Evolutionary conservation across 2,329 filamentous ascomycete genomes (phyloP).

Genomic region (Diplodia intermedia): DNA sequence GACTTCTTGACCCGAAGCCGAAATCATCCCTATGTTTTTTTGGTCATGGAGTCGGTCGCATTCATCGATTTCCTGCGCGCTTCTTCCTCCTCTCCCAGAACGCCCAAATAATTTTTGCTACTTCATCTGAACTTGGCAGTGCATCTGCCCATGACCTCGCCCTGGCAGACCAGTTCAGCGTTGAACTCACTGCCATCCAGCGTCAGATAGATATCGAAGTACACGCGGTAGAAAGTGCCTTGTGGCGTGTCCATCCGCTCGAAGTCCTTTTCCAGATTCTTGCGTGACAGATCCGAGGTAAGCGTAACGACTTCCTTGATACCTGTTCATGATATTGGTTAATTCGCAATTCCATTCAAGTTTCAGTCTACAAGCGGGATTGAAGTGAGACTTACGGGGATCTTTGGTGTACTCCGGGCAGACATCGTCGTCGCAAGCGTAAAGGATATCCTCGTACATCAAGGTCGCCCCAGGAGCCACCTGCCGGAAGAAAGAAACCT

Average conservation of each 20-base stretch:
- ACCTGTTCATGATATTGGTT: slow-evolving; percentile 61
- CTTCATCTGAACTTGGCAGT: slow-evolving; percentile 78
- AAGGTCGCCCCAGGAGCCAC: slow-evolving; percentile 95
- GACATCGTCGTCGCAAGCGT: slow-evolving; percentile 96
- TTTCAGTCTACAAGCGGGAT: neutral
- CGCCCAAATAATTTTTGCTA: slow-evolving; percentile 1
- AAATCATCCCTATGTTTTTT: slow-evolving; percentile 6
- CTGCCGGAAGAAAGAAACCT: slow-evolving; percentile 98
- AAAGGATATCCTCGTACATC: slow-evolving; percentile 99
- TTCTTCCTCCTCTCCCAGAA: slow-evolving; percentile 16
- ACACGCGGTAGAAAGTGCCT: slow-evolving; percentile 72
- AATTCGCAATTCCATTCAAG: neutral
- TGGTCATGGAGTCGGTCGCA: slow-evolving; percentile 1
- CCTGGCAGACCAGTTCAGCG: slow-evolving; percentile 97
- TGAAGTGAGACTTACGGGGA: slow-evolving; percentile 77
- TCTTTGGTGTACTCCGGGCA: slow-evolving; percentile 99
- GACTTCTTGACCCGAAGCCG: slow-evolving; percentile 2
- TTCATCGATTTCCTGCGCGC: slow-evolving; percentile 5
- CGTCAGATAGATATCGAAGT: slow-evolving; percentile 78
- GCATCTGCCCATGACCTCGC: slow-evolving; percentile 98
- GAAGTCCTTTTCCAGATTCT: slow-evolving; percentile 99
- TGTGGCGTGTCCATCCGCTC: slow-evolving; percentile 99
- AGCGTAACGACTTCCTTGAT: slow-evolving; percentile 99
- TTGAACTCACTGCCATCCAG: slow-evolving; percentile 98
- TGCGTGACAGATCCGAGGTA: slow-evolving; percentile 93